Conservation (phyloP, 2,329 filamentous ascomycete genomes). For the Talaromyces sp. region DNA sequence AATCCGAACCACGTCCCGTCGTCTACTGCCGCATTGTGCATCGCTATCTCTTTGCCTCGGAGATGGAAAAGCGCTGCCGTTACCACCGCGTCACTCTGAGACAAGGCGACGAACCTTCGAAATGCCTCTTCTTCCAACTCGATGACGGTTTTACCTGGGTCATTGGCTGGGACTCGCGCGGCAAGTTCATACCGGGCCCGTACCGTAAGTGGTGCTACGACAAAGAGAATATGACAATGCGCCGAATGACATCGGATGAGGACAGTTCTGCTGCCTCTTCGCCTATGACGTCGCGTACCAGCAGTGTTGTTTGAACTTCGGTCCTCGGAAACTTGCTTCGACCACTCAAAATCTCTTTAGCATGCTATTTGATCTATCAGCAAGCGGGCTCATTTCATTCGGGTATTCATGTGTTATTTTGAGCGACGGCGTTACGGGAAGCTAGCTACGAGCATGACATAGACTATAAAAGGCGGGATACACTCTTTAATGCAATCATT, state of each 20-base stretch:
- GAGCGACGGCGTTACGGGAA: constrained; percentile 17
- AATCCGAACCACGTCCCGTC: constrained; percentile 31
- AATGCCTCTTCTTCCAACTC: constrained; percentile 48
- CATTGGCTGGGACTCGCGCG: constrained; percentile 49
- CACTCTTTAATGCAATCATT: not conserved
- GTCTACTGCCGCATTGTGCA: constrained; percentile 51
- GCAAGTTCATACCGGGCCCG: constrained; percentile 50
- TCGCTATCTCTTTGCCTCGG: constrained; percentile 47
- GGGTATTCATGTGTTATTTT: constrained; percentile 1
- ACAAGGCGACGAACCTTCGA: constrained; percentile 36
- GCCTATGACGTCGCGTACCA: constrained; percentile 32
- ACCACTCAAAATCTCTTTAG: not conserved
- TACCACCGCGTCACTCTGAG: constrained; percentile 40
- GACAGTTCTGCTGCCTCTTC: constrained; percentile 34
- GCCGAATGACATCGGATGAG: constrained; percentile 31
- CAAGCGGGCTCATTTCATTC: constrained; percentile 11
- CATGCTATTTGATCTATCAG: constrained; percentile 1
- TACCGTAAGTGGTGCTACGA: constrained; percentile 51
- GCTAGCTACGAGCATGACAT: not conserved
- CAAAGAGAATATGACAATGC: constrained; percentile 36
- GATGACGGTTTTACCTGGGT: constrained; percentile 51
- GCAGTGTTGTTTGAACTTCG: constrained; percentile 29
- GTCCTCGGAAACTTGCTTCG: not conserved
- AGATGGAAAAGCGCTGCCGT: constrained; percentile 48
- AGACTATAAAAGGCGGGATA: constrained; percentile 2